Conservation (phyloP, 2,329 filamentous ascomycete species). For the Apiospora malaysiana region DNA sequence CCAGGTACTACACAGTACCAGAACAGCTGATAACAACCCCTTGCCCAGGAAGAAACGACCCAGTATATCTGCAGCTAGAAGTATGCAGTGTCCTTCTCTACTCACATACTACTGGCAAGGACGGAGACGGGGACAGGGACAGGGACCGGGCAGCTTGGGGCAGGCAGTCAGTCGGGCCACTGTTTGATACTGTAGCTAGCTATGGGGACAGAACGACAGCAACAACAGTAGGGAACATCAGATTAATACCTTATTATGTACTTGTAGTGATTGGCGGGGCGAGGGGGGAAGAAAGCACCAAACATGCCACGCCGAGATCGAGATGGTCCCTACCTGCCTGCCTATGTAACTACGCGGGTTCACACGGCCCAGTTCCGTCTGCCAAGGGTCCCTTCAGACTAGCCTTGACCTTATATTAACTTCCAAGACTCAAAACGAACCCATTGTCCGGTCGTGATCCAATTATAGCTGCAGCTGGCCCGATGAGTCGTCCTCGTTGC, state of each 20-base stretch:
- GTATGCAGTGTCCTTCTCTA: slow-evolving; percentile 6
- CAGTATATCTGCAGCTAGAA: slow-evolving; percentile 11
- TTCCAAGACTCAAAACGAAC: not conserved
- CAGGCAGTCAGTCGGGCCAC: not conserved
- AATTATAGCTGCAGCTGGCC: not conserved
- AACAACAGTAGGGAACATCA: too few species aligned
- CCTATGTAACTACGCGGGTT: not conserved
- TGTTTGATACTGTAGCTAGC: not conserved
- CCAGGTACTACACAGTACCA: too few species aligned
- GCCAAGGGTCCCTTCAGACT: not conserved
- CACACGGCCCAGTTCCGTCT: not conserved
- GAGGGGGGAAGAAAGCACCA: not conserved
- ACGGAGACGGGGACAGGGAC: too few species aligned
- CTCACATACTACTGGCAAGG: not conserved
- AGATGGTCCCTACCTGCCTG: not conserved
- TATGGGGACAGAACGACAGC: not conserved
- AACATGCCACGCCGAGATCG: not conserved
- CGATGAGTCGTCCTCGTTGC: not conserved
- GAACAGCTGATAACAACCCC: not conserved
- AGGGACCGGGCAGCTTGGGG: not conserved
- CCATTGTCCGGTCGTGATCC: not conserved
- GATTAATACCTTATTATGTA: too few species aligned
- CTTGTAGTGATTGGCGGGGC: too few species aligned
- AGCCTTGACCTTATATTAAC: slow-evolving; percentile 13
- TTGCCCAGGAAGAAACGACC: not conserved